Evolutionary conservation across 2,329 filamentous ascomycete species (phyloP), one percentile per base, ranked within the genome.

Genomic region (Penicillium sp.): DNA sequence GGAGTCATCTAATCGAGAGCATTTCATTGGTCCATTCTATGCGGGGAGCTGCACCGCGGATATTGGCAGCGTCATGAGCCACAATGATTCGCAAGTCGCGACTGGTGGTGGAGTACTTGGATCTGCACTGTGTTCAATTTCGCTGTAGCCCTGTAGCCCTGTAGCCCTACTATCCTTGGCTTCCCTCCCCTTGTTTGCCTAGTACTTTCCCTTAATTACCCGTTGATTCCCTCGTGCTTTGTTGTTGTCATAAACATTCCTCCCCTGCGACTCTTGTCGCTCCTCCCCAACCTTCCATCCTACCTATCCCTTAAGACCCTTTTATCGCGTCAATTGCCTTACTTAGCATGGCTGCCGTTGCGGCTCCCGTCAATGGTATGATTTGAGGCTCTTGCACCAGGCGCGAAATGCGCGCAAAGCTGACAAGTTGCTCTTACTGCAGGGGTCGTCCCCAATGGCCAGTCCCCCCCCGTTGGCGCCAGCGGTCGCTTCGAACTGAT

Each of bases 401-500:
- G 47, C 31, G 15, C 28, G 18, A 23, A 35, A 10, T 18, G 40
- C 46, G 9, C 20, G 25, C 32, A 18, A 25, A 31, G 20, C 41
- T 44, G 25, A 43, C 40, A 25, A 42, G 10, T 25, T 28, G 40
- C 7, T 42, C 13, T 28, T 35, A 53, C 53, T 38, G 49, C 46
- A 63, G 62, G 50, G 47, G 49, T 50, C 24, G 28, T 50, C 29
- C 47, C 52, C 35, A 61, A 65, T 62, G 62, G 58, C 47, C 53
- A 58, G 28, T 12, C 47, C n/a, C 46, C 52, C 25, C 53, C 50
- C n/a, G 40, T 38, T 38, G 42, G 48, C 15, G 37, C 53, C 18
- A 56, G 49, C 43, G 55, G 60, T 35, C 61, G 63, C 37, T 57
- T 77, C 49, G 67, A 75, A 48, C 66, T 76, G 44, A 61, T 76